Evolutionary conservation across 352 stramenopile species (phyloP).

Genomic region (Phytophthora pluvialis): DNA sequence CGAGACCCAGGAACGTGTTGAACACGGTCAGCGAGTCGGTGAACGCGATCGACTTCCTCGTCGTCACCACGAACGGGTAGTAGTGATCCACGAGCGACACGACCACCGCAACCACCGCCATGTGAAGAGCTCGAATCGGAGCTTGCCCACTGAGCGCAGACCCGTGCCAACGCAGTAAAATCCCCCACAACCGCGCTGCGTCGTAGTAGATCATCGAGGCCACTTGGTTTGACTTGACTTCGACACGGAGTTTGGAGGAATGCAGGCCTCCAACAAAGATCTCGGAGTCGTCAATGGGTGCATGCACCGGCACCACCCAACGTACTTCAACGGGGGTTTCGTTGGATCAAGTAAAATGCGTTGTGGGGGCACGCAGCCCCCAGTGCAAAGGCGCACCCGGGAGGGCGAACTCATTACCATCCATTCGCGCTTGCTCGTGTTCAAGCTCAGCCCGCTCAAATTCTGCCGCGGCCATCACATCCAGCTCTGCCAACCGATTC

Average conservation of each 20-base stretch:
- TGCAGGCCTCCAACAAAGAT: constrained; percentile 16
- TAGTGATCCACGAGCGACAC: constrained; percentile 54
- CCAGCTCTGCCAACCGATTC: too few relatives aligned
- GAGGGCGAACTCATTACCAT: too few relatives aligned
- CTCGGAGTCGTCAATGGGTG: constrained; percentile 5
- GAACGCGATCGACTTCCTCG: constrained; percentile 70
- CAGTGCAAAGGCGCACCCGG: not conserved
- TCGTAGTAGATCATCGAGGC: constrained; percentile 80
- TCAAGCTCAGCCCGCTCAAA: too few relatives aligned
- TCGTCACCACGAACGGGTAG: constrained; percentile 64
- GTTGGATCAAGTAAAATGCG: constrained; percentile 16
- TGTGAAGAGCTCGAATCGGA: constrained; percentile 61
- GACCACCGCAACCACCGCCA: constrained; percentile 62
- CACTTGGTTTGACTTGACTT: constrained; percentile 6
- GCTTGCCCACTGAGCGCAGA: constrained; percentile 72
- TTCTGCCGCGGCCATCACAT: too few relatives aligned
- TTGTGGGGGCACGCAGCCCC: constrained; percentile 4
- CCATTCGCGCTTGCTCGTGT: not conserved
- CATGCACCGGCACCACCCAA: not conserved
- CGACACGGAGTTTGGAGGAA: constrained; percentile 3
- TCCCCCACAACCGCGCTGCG: constrained; percentile 53
- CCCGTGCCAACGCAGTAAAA: constrained; percentile 72
- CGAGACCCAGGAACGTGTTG: constrained; percentile 82
- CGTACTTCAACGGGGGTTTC: constrained; percentile 4
- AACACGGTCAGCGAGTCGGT: constrained; percentile 80